Conservation (phyloP, 2,329 filamentous ascomycete species). For the Paraphaeosphaeria minitans region DNA sequence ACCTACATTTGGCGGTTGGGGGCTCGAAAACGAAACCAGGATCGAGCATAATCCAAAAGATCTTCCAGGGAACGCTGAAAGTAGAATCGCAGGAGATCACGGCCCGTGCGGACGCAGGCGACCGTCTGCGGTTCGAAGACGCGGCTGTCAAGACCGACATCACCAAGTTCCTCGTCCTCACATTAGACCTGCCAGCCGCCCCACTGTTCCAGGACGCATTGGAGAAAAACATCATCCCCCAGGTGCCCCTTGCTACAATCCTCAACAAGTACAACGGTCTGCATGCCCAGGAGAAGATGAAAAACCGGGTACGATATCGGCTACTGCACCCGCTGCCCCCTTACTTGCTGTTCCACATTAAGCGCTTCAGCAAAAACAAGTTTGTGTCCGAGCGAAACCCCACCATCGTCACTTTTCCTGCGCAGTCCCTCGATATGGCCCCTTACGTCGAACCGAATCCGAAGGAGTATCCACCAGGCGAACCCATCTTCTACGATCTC, state of each 20-base stretch:
- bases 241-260: slow-evolving; percentile 76
- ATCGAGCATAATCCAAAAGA: slow-evolving; percentile 84
- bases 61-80: slow-evolving; percentile 91
- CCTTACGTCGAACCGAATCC: slow-evolving; percentile 92
- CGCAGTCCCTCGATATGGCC: slow-evolving; percentile 80
- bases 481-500: slow-evolving; percentile 93
- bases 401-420: slow-evolving; percentile 96
- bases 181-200: slow-evolving; percentile 86
- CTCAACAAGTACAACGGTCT: slow-evolving; percentile 92
- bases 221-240: slow-evolving; percentile 94
- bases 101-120: slow-evolving; percentile 82
- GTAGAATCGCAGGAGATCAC: slow-evolving; percentile 95
- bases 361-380: slow-evolving; percentile 95
- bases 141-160: slow-evolving; percentile 79
- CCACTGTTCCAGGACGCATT: slow-evolving; percentile 96
- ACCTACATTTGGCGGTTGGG: slow-evolving; percentile 87
- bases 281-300: slow-evolving; percentile 83
- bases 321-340: slow-evolving; percentile 89
- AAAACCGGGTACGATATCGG: slow-evolving; percentile 86
- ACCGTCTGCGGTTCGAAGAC: slow-evolving; percentile 91
- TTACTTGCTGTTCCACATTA: slow-evolving; percentile 91
- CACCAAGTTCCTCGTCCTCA: slow-evolving; percentile 86
- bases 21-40: slow-evolving; percentile 86
- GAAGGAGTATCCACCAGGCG: slow-evolving; percentile 68
- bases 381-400: slow-evolving; percentile 96